phyloP scores from a whole-genome alignment of 345 rosid genomes.

The Brassica juncea region DNA sequence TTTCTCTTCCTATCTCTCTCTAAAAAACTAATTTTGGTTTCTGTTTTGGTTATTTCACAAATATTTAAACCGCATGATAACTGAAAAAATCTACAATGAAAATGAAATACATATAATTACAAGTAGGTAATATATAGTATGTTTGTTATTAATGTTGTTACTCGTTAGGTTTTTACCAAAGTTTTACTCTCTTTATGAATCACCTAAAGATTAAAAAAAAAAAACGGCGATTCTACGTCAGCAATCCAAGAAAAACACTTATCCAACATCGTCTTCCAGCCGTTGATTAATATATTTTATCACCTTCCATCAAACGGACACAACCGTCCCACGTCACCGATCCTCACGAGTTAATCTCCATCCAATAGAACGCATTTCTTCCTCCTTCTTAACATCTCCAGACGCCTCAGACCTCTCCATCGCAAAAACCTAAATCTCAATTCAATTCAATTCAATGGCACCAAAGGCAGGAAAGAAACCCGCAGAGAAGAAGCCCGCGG shows the following conservation, averaged over 20 bases:
- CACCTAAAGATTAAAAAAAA: too few species aligned
- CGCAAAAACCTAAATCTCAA: not conserved
- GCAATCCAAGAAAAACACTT: not conserved
- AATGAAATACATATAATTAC: too few species aligned
- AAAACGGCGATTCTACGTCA: not conserved
- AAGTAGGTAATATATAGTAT: too few species aligned
- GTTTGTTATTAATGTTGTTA: too few species aligned
- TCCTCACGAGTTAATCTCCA: not conserved
- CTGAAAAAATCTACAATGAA: too few species aligned
- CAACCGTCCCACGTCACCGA: not conserved
- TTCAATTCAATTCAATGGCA: not conserved
- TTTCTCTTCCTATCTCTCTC: too few species aligned
- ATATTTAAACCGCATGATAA: too few species aligned
- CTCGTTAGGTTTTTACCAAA: not conserved
- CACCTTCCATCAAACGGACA: not conserved
- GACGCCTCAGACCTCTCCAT: not conserved
- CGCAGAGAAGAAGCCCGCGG: constrained; percentile 75
- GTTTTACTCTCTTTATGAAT: too few species aligned
- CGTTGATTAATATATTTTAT: not conserved
- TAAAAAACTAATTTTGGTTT: too few species aligned
- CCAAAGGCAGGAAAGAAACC: constrained; percentile 52
- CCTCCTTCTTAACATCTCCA: not conserved
- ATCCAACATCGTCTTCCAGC: not conserved
- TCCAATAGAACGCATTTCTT: not conserved
- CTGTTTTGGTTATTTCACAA: too few species aligned